Percentiles rank a stretch among this genome's conserved stretches.
Conservation (phyloP, 306 rosid genomes). For the Sesbania bispinosa region DNA sequence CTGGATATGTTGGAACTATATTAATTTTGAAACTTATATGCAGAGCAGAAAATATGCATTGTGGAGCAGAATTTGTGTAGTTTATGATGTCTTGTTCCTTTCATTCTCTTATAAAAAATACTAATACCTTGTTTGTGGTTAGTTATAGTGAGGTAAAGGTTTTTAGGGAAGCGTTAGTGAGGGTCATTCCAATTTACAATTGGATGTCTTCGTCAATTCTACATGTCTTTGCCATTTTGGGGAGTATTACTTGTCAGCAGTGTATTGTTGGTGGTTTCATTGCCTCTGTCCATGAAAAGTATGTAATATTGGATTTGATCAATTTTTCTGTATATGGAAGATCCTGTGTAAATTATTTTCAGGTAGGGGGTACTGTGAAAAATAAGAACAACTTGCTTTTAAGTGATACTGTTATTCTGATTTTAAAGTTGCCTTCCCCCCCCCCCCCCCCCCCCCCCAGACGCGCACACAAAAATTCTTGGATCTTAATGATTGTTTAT, state of each 20-base stretch:
- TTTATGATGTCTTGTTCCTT: not conserved
- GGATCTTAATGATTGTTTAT: slow-evolving; percentile 25
- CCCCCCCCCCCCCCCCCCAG: not conserved
- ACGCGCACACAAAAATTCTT: not conserved
- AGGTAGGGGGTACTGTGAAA: not conserved
- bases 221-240: not conserved
- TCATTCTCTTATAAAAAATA: not conserved
- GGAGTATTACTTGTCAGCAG: not conserved
- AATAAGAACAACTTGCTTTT: not conserved
- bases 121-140: not conserved
- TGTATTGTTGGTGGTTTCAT: not conserved
- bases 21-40: not conserved
- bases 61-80: not conserved
- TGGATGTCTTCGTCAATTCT: not conserved
- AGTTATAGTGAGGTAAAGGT: not conserved
- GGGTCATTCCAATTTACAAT: not conserved
- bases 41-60: not conserved
- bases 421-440: not conserved
- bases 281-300: not conserved
- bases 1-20: not conserved
- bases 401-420: not conserved
- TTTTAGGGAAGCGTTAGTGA: not conserved
- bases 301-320: not conserved
- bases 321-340: slow-evolving; percentile 3
- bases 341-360: not conserved